Percentiles rank a stretch among this genome's conserved stretches.
These are phyloP conservation scores for Pseudomicrostroma phylloplanum DNA, from an alignment of 1,284 basidiomycete genomes.

Conservation along the genomic window DNA sequence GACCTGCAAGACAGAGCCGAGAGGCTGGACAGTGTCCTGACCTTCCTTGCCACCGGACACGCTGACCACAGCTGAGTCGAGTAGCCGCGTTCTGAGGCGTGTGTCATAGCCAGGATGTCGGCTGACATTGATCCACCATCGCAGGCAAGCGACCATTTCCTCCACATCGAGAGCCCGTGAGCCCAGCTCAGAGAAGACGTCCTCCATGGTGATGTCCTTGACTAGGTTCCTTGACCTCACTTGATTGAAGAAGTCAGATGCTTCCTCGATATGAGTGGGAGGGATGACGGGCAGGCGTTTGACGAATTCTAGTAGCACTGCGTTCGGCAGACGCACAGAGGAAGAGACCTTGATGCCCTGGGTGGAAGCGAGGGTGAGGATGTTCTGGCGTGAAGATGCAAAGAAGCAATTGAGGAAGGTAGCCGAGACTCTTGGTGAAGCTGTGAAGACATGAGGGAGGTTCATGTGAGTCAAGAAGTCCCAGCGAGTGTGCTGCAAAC, in stretches of 20 bases:
- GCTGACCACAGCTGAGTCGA: conserved; percentile 35
- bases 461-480: conserved; percentile 67
- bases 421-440: conserved; percentile 74
- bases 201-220: conserved; percentile 74
- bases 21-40: conserved; percentile 38
- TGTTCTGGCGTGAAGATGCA: conserved; percentile 55
- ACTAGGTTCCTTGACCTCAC: conserved; percentile 67
- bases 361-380: conserved; percentile 72
- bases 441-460: too few relatives aligned
- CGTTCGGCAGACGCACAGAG: conserved; percentile 72
- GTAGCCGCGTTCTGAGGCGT: conserved; percentile 37
- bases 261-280: conserved; percentile 62
- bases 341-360: conserved; percentile 66
- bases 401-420: conserved; percentile 79
- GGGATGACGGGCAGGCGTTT: conserved; percentile 73
- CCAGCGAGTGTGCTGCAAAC: too few relatives aligned
- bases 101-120: conserved; percentile 49
- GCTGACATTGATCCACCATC: conserved; percentile 77
- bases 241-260: conserved; percentile 62
- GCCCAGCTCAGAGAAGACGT: conserved; percentile 75
- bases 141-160: conserved; percentile 75
- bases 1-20: conserved; percentile 67
- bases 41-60: conserved; percentile 15
- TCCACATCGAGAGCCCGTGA: conserved; percentile 65
- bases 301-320: conserved; percentile 69